A percentile compares a stretch with the other conserved stretches of the same genome.
Evolutionary conservation across 139 green algal species (phyloP).

Genomic region (Picochlorum sp.): DNA sequence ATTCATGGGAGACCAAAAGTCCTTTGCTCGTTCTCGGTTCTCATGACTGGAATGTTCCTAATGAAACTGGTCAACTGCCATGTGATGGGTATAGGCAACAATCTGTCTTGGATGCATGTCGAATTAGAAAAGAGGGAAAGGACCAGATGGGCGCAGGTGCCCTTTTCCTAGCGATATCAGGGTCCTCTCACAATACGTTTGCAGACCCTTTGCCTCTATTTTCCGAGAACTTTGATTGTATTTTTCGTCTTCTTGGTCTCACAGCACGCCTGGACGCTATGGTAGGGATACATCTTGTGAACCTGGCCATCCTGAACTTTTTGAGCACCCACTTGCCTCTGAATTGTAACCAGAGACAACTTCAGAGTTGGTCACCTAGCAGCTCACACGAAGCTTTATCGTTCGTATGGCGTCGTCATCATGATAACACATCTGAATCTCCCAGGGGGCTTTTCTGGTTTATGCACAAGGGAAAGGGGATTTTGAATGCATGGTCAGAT

Average conservation of each 20-base stretch:
- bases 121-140: constrained; percentile 3
- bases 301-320: constrained; percentile 24
- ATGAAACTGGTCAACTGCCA: constrained; percentile 29
- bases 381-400: constrained; percentile 2
- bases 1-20: constrained; percentile 17
- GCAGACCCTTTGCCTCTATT: constrained; percentile 27
- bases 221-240: constrained; percentile 10
- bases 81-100: constrained; percentile 39
- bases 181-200: constrained; percentile 41
- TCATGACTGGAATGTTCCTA: constrained; percentile 55
- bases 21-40: constrained; percentile 49
- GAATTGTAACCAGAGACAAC: constrained; percentile 2
- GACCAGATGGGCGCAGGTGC: constrained; percentile 15
- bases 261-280: constrained; percentile 30
- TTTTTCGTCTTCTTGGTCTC: constrained; percentile 21
- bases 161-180: constrained; percentile 29
- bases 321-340: constrained; percentile 33
- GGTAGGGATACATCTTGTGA: constrained; percentile 26
- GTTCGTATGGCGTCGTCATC: background rate
- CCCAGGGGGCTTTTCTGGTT: background rate
- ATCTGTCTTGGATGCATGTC: constrained; percentile 32
- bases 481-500: constrained; percentile 20
- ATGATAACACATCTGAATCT: background rate
- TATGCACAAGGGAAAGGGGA: constrained; percentile 13
- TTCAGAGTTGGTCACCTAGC: constrained; percentile 12